Evolutionary conservation across 768 basidiomycete species (phyloP).

Genomic region (Stropharia rugosoannulata): DNA sequence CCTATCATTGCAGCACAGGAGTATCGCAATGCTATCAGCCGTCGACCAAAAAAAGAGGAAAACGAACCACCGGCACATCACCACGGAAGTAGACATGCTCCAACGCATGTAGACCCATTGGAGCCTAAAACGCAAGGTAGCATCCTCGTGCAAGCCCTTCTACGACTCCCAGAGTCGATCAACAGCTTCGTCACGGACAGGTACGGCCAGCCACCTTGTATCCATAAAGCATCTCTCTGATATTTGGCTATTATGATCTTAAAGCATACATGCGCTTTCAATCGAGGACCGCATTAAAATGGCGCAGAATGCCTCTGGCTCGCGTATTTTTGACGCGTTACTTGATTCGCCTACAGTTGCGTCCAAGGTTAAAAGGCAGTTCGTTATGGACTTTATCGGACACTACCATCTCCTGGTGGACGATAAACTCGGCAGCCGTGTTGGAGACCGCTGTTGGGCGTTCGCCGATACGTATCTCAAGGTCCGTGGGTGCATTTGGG

Average conservation of each 20-base stretch:
- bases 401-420: constrained; percentile 81
- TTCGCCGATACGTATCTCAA: constrained; percentile 91
- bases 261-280: constrained; percentile 58
- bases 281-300: constrained; percentile 56
- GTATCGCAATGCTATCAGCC: constrained; percentile 20
- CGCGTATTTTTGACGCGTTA: constrained; percentile 77
- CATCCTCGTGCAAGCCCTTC: constrained; percentile 78
- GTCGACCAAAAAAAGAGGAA: constrained; percentile 6
- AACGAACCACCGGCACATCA: constrained; percentile 15
- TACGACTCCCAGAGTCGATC: constrained; percentile 65
- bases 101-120: constrained; percentile 30
- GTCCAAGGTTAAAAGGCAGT: constrained; percentile 61
- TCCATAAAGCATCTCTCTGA: not conserved
- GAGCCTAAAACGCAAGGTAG: constrained; percentile 84
- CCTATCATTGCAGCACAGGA: constrained; percentile 19
- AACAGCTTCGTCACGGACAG: constrained; percentile 70
- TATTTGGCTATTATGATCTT: not conserved
- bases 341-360: constrained; percentile 69
- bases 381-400: constrained; percentile 76
- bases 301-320: constrained; percentile 58
- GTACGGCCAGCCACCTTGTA: constrained; percentile 34
- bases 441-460: constrained; percentile 90
- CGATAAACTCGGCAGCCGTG: constrained; percentile 87
- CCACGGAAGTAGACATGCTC: constrained; percentile 8
- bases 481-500: constrained; percentile 39